Base-by-base conservation (phyloP, 1,139 yeast genomes). In the Ogataea hybrid region DNA sequence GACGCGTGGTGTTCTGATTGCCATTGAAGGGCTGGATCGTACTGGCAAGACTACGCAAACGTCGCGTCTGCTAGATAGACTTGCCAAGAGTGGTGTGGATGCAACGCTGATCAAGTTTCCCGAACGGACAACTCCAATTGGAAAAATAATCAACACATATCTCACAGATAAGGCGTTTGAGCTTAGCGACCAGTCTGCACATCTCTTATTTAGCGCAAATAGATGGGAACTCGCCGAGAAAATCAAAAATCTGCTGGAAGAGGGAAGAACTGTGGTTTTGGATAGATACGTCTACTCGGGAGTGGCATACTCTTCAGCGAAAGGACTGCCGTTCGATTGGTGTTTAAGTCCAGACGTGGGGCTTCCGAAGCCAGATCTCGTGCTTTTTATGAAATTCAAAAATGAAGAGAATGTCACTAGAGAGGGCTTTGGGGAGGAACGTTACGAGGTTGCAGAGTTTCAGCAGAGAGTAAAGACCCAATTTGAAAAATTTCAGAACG, bases 1-100 rank as follows among this genome's bases (percentile, higher is more conserved):
- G 49, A 47, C 40, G 37, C 58, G 96, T 51, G 97, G 97, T 2
- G 73, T 74, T 37, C 68, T 94, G 38, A 83, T 94, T 20, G 75
- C 88, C 6, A 73, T 94, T 5, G 99, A 94, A 63, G 99, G 99
- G 0, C 75, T 92, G 2, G 99, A 94, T 59, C 69, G 98, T 40
- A 84, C 97, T 0, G 99, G 99, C 0, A 94, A 94, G 61, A 79
- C 96, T 1, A 89, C 97, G 0, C 98, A 94, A 61, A 83, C 92
- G 3, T 58, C 65, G 3, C 57, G 56, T 12, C 64, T 87, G 8
- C 49, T 65, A 5, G 46, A 49, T 3, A 47, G 53, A 1, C 28
- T 60, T 3, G 15, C 31, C 2, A 20, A 32, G 2, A 21, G 42
- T 4, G 62, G 63, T 3, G 49, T 52, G 3, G 44, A 66, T 12